Evolutionary conservation across 1,284 basidiomycete genomes (phyloP), one percentile per base, ranked within the genome.

Genomic region (Rhodofomes roseus): DNA sequence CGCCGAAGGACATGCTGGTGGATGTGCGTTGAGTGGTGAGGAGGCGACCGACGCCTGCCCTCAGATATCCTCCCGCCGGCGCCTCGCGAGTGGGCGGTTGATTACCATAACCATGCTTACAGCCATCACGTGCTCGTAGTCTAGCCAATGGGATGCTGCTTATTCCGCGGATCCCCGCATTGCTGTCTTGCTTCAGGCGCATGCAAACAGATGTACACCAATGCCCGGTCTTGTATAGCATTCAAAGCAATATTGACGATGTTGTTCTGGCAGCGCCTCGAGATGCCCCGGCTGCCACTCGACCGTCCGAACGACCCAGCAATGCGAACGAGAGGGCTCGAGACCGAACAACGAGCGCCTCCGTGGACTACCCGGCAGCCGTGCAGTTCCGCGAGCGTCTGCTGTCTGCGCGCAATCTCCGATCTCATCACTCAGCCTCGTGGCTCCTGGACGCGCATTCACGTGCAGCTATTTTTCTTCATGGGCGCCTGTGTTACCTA

Each of bases 1-100:
- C 72, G 64, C 77, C 65, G 67, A 80, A 72, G 29, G 83, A 82
- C 84, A 86, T 85, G 70, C 16, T 40, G 23, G 48, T 11, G 20
- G 37, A 51, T 41, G 41, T 12, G 44, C 11, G 46, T 14, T 52
- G 50, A 34, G 34, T 14, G 37, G 40, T 9, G 14, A 36, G 8
- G 29, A 25, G 39, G 44, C 6, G 11, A 51, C 44, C 46, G 46
- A 48, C 46, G 46, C 25, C 39, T 29, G 54, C 40, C 39, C 14
- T n/a, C 41, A 46, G 41, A 31, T 29, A 56, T 34, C 34, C 31
- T 46, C 44, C 46, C 46, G 46, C 46, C 25, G 50, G 50, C 50
- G 50, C 34, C 20, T 52, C 31, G 36, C 22, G 29, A 20, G 31
- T 16, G 31, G 29, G 34, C 50, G 27, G 29, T 34, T 31, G 27